phyloP scores from a whole-genome alignment of 352 stramenopile genomes.

The Phytophthora aleatoria region DNA sequence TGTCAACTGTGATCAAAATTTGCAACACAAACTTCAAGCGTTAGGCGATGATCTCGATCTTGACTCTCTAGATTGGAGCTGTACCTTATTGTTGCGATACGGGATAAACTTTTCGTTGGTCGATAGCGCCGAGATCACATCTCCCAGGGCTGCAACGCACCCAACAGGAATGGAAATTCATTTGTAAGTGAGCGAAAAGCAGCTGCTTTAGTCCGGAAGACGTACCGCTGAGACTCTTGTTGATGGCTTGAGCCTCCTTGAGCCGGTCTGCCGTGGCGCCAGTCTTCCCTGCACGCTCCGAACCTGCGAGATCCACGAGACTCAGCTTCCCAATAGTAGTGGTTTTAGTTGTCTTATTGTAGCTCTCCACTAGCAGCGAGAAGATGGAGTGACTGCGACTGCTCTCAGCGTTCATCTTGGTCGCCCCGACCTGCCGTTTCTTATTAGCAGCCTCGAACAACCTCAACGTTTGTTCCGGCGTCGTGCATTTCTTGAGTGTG shows the following conservation, averaged over 20 bases:
- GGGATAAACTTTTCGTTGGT: slow-evolving; percentile 94
- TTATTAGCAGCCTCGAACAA: slow-evolving; percentile 90
- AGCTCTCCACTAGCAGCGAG: slow-evolving; percentile 86
- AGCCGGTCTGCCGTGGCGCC: slow-evolving; percentile 83
- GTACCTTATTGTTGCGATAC: slow-evolving; percentile 93
- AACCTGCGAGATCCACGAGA: slow-evolving; percentile 89
- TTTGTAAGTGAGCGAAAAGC: slow-evolving; percentile 1
- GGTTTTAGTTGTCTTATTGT: slow-evolving; percentile 89
- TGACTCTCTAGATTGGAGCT: neutral
- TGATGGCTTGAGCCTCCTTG: slow-evolving; percentile 91
- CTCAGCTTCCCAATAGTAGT: slow-evolving; percentile 84
- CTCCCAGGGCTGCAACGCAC: slow-evolving; percentile 66
- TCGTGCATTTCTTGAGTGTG: slow-evolving; percentile 75
- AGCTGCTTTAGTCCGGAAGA: neutral
- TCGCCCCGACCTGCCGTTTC: slow-evolving; percentile 89
- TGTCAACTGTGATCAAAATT: slow-evolving; percentile 60
- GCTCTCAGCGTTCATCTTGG: slow-evolving; percentile 94
- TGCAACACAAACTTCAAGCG: too few species aligned
- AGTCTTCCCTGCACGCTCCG: slow-evolving; percentile 87
- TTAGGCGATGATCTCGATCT: neutral
- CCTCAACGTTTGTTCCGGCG: slow-evolving; percentile 75
- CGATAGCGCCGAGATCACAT: slow-evolving; percentile 93
- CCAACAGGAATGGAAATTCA: neutral
- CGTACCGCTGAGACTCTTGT: slow-evolving; percentile 88
- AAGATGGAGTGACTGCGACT: slow-evolving; percentile 92